Evolutionary conservation across 306 rosid genomes (phyloP).

Genomic region (Begonia loranthoides): DNA sequence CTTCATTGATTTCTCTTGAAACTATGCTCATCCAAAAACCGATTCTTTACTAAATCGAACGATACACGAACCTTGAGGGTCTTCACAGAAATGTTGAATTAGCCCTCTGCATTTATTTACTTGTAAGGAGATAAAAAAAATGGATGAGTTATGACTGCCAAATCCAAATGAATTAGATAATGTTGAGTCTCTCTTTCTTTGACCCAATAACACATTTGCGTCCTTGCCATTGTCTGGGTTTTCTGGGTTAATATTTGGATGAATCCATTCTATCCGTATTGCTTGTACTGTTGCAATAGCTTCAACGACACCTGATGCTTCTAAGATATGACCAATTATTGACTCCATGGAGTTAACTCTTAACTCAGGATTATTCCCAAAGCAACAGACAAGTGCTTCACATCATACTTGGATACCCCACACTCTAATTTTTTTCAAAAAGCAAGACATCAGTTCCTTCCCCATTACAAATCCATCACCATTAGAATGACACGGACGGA

Average conservation of each 20-base stretch:
- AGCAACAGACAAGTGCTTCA: conserved; percentile 84
- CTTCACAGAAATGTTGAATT: neutral
- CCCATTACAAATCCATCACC: neutral
- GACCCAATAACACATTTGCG: conserved; percentile 56
- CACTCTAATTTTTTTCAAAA: conserved; percentile 10
- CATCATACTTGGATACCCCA: conserved; percentile 76
- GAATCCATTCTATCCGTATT: conserved; percentile 89
- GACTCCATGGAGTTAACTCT: conserved; percentile 81
- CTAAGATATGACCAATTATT: conserved; percentile 94
- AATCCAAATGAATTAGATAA: conserved; percentile 93
- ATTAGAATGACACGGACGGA: conserved; percentile 79
- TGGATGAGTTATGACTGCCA: conserved; percentile 95
- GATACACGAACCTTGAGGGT: neutral
- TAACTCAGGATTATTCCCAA: conserved; percentile 73
- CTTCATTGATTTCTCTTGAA: no score
- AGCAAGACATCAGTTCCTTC: neutral
- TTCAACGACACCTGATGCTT: conserved; percentile 96
- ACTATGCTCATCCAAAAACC: no score
- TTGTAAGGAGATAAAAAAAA: conserved; percentile 81
- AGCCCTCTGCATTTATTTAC: conserved; percentile 10
- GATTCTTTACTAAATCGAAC: no score
- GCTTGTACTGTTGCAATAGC: conserved; percentile 96
- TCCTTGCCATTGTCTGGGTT: conserved; percentile 84
- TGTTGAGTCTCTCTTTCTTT: conserved; percentile 72
- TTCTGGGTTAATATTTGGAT: conserved; percentile 88